Evolutionary conservation across 768 basidiomycete species (phyloP), one percentile per base, ranked within the genome.

Genomic region (Leccinellum rugosiceps): DNA sequence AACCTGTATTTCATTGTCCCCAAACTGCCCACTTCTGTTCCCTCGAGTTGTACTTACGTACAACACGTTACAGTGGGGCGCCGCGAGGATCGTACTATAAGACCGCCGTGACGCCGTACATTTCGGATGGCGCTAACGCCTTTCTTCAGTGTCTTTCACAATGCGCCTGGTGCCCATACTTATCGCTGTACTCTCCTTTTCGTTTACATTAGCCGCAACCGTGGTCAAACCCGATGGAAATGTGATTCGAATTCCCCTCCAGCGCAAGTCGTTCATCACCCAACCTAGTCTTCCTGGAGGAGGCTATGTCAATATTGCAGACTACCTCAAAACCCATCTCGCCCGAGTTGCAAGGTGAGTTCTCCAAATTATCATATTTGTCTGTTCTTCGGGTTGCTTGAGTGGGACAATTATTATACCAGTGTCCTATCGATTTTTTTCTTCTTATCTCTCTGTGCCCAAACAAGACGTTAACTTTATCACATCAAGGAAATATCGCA

Each of bases 401-500:
- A 44, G 28, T 31, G 25, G 9, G 25, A 2, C 25, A 2, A 23
- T 17, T 38, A 25, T 28, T 13, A 30, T 19, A 21, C 6, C 38
- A 13, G 14, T 23, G 11, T 3, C 11, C 11, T 14, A 8, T 9
- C 6, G 13, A 21, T 30, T n/a, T 21, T 43, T 6, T 30, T 19
- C 50, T 38, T 52, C 13, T 25, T 25, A 21, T 52, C 46, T 32
- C 26, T 14, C n/a, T 53, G 34, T 34, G 30, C 8, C 21, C 17
- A 11, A 6, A 17, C 23, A 19, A 57, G 38, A 41, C 6, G n/a
- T 23, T 59, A 19, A 63, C 53, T 10, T 26, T 30, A 23, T 47
- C 14, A 41, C 11, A 5, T 35, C 32, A 58, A 81, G 81, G 41
- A 83, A 83, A 73, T 65, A 79, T 49, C 60, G 64, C 19, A 65